These are phyloP conservation scores for Tolypocladium pustulatum DNA, from an alignment of 2,329 filamentous ascomycete species.

Conservation along the genomic window DNA sequence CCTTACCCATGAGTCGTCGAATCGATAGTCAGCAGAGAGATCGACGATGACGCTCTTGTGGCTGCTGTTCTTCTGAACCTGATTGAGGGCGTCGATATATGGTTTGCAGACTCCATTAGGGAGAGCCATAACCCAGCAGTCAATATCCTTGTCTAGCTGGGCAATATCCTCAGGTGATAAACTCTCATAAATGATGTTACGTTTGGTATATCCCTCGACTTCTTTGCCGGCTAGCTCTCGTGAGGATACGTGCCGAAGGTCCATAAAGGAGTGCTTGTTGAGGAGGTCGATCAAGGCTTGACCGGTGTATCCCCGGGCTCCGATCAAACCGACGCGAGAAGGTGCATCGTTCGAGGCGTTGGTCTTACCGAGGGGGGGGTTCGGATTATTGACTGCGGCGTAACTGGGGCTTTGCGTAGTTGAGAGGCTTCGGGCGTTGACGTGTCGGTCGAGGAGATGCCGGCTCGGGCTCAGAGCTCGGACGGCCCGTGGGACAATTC, in stretches of 20 bases:
- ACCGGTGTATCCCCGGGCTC: not conserved
- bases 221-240: not conserved
- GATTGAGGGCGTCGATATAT: slow-evolving; percentile 79
- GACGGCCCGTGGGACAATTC: no score
- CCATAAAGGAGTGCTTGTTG: not conserved
- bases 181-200: not conserved
- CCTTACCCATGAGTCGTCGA: slow-evolving; percentile 54
- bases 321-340: not conserved
- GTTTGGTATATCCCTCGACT: not conserved
- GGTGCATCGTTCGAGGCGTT: not conserved
- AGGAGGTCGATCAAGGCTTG: not conserved
- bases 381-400: no score
- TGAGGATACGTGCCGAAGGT: not conserved
- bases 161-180: not conserved
- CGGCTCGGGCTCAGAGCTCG: no score
- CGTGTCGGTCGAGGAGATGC: no score
- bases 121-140: slow-evolving; percentile 27
- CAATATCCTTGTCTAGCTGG: not conserved
- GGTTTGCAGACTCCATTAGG: slow-evolving; percentile 93
- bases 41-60: slow-evolving; percentile 80
- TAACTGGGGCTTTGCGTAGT: no score
- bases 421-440: no score
- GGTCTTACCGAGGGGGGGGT: not conserved
- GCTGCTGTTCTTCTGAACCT: no score
- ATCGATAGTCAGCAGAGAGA: slow-evolving; percentile 92